A percentile compares a stretch with the other conserved stretches of the same genome.
Conservation (phyloP, 352 stramenopile species). For the Thalassiosira mediterranea region DNA sequence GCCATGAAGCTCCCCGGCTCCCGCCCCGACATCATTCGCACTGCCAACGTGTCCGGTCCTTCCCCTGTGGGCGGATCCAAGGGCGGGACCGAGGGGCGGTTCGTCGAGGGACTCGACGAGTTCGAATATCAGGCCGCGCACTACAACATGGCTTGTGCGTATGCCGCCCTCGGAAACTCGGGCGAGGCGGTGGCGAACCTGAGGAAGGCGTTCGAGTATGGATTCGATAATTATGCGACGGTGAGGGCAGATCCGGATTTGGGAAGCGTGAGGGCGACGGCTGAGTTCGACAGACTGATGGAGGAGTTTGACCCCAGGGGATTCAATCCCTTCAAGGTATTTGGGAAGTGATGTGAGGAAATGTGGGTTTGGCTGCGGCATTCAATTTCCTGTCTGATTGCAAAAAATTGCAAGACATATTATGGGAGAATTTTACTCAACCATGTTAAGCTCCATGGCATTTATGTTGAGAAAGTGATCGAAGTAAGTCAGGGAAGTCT, state of each 20-base stretch:
- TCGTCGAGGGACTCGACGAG: slow-evolving; percentile 65
- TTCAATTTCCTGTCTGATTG: no score
- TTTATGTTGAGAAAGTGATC: no score
- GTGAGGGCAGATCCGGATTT: slow-evolving; percentile 74
- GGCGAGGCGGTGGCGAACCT: slow-evolving; percentile 66
- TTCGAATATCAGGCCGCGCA: slow-evolving; percentile 80
- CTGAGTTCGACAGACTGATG: slow-evolving; percentile 69
- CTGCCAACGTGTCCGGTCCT: slow-evolving; percentile 56
- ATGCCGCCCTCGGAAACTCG: slow-evolving; percentile 62
- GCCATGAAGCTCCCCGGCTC: slow-evolving; percentile 72
- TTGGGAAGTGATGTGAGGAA: slow-evolving; percentile 26
- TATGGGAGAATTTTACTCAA: no score
- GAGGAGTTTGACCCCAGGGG: no score
- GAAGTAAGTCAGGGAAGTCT: no score
- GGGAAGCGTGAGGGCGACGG: slow-evolving; percentile 15
- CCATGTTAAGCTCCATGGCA: neutral
- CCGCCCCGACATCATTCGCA: slow-evolving; percentile 63
- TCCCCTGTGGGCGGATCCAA: slow-evolving; percentile 69
- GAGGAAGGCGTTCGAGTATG: slow-evolving; percentile 66
- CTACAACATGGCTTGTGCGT: slow-evolving; percentile 79
- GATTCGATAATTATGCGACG: slow-evolving; percentile 78
- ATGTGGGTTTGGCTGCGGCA: neutral
- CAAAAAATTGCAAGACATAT: no score
- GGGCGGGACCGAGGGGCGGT: slow-evolving; percentile 58
- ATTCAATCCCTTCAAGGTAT: slow-evolving; percentile 72